phyloP scores from a whole-genome alignment of 345 rosid species.

The Linum trigynum region DNA sequence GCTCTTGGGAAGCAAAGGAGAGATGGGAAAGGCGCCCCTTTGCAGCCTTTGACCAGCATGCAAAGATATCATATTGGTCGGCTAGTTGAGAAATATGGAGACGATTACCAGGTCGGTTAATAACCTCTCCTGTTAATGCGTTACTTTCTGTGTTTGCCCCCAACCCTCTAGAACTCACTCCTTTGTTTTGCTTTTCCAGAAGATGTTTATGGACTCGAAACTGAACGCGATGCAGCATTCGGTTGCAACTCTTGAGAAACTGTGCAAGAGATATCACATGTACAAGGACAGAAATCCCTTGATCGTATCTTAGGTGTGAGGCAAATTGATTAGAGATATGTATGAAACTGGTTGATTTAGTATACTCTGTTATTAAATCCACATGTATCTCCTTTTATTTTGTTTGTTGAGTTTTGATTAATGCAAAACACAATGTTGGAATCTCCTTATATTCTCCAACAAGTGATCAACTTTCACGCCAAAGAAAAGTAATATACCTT shows the following conservation, averaged over 20 bases:
- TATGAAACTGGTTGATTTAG: background rate
- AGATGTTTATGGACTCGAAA: conserved; percentile 78
- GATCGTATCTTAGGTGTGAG: conserved; percentile 18
- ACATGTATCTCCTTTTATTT: too few species aligned
- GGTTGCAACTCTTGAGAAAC: conserved; percentile 47
- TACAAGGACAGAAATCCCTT: conserved; percentile 54
- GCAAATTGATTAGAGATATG: background rate
- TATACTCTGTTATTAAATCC: too few species aligned
- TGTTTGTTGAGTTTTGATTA: too few species aligned
- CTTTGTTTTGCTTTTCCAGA: conserved; percentile 30
- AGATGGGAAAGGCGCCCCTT: conserved; percentile 69
- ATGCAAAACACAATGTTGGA: too few species aligned
- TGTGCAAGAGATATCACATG: conserved; percentile 54
- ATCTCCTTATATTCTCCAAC: too few species aligned
- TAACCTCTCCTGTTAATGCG: background rate
- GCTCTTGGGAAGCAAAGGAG: conserved; percentile 83
- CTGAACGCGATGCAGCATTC: conserved; percentile 86
- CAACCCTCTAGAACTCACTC: background rate
- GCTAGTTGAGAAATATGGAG: conserved; percentile 64
- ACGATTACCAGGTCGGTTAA: conserved; percentile 54
- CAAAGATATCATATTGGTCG: conserved; percentile 55
- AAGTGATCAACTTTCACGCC: too few species aligned
- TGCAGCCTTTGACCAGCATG: conserved; percentile 68
- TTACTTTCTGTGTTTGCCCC: background rate
- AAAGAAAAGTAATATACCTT: too few species aligned